phyloP scores from a whole-genome alignment of 192 early-diverging fungal species.

The Thamnidium elegans region DNA sequence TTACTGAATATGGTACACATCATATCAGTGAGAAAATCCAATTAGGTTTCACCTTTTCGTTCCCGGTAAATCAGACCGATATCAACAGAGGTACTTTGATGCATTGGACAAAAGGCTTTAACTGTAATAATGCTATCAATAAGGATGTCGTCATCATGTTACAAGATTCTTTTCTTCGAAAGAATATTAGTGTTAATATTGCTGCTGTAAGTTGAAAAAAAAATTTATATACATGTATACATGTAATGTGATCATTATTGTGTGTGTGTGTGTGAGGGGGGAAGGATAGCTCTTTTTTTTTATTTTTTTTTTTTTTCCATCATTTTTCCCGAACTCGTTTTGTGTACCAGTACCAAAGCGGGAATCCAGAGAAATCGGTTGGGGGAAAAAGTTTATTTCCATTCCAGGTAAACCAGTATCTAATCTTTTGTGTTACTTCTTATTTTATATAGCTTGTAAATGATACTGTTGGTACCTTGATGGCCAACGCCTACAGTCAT shows the following conservation, averaged over 20 bases:
- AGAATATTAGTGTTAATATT: slow-evolving; percentile 69
- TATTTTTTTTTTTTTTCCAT: not conserved
- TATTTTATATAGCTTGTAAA: slow-evolving; percentile 66
- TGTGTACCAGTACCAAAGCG: not conserved
- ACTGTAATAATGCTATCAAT: slow-evolving; percentile 66
- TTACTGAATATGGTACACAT: slow-evolving; percentile 58
- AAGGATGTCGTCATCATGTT: slow-evolving; percentile 75
- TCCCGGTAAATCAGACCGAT: slow-evolving; percentile 83
- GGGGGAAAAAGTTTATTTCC: not conserved
- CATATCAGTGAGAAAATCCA: slow-evolving; percentile 37
- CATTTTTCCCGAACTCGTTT: not conserved
- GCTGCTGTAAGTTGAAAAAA: slow-evolving; percentile 43
- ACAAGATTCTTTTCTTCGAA: slow-evolving; percentile 74
- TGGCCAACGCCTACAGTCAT: slow-evolving; percentile 79
- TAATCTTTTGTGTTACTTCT: not conserved
- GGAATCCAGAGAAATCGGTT: not conserved
- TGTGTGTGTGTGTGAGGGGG: not conserved
- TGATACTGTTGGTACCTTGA: slow-evolving; percentile 93
- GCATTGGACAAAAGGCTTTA: slow-evolving; percentile 91
- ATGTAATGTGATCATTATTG: not conserved
- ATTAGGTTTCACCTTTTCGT: slow-evolving; percentile 96
- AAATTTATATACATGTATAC: not conserved
- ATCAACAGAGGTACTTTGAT: slow-evolving; percentile 68
- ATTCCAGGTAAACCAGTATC: not conserved
- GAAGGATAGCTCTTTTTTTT: not conserved